Evolutionary conservation across 176 grass and related monocot species (phyloP), one percentile per base, ranked within the genome.

Genomic region (Avena insularis): DNA sequence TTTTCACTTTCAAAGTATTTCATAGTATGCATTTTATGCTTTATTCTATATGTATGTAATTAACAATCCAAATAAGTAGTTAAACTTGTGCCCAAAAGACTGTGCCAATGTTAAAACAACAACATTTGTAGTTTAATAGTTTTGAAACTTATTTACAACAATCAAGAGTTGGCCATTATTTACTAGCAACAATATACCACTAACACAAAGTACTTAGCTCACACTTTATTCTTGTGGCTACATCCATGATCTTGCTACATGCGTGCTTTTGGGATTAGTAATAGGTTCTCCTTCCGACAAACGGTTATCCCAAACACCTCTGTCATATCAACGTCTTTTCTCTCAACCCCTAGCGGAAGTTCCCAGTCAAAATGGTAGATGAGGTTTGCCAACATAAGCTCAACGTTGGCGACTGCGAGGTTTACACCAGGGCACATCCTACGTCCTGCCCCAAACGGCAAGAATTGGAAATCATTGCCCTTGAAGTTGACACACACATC

Each of bases 301-400:
- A 67, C 29, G 6, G 64, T 67, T 15, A 67, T 29, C 64, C 64
- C 29, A 36, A 67, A 67, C 29, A 67, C 13, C 64, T 67, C 64
- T 16, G 29, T 36, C 64, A 67, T 67, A 67, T 67, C 14, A 11
- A 67, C 16, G 14, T 67, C 25, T 67, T 67, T 67, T 1, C 64
- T 36, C 6, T 67, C 29, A 8, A 67, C 5, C 29, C 64, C 64
- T 13, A 14, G 6, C 6, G 64, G 29, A 0, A 36, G 6, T 36
- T 67, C 64, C 64, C 64, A 67, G 29, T 67, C 64, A 8, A 67
- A 67, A 33, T 67, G 64, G 64, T 17, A 35, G 10, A 67, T 67
- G 29, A 67, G 31, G 29, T 67, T 67, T 67, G 64, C 13, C 64
- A 66, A 66, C 63, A 66, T 66, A 2, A 33, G 63, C 63, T 66